Percentiles rank a stretch among this genome's conserved stretches.
Conservation (phyloP, 192 early-diverging fungal species). For the Lobulomyces angularis region DNA sequence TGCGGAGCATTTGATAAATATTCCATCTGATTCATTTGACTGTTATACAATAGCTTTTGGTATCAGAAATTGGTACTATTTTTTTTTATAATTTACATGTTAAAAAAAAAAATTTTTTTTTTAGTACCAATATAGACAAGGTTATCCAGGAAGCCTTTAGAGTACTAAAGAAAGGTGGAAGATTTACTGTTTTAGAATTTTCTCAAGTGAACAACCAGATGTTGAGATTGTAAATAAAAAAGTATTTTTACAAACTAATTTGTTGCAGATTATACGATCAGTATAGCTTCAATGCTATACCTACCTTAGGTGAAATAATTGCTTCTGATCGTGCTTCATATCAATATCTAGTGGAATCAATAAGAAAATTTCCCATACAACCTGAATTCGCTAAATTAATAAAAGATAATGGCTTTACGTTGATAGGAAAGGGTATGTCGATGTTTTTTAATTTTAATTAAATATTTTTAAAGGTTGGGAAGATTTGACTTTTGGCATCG, state of each 20-base stretch:
- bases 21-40: constrained; percentile 70
- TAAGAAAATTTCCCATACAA: constrained; percentile 86
- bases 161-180: constrained; percentile 88
- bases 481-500: constrained; percentile 93
- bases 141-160: constrained; percentile 84
- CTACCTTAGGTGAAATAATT: constrained; percentile 69
- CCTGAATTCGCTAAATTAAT: constrained; percentile 84
- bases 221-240: constrained; percentile 50
- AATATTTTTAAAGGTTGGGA: too few species aligned
- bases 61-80: constrained; percentile 96
- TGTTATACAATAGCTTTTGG: constrained; percentile 97
- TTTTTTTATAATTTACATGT: too few species aligned
- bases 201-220: constrained; percentile 78
- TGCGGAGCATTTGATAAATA: constrained; percentile 67
- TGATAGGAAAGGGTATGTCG: constrained; percentile 78
- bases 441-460: too few species aligned
- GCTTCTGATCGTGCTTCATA: constrained; percentile 85
- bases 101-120: too few species aligned
- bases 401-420: constrained; percentile 74
- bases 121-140: constrained; percentile 77
- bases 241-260: background rate
- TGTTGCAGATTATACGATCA: constrained; percentile 63
- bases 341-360: constrained; percentile 94
- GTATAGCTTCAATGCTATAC: constrained; percentile 92
- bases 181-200: constrained; percentile 94